phyloP scores from a whole-genome alignment of 306 rosid species.

The Quercus engelmannii region DNA sequence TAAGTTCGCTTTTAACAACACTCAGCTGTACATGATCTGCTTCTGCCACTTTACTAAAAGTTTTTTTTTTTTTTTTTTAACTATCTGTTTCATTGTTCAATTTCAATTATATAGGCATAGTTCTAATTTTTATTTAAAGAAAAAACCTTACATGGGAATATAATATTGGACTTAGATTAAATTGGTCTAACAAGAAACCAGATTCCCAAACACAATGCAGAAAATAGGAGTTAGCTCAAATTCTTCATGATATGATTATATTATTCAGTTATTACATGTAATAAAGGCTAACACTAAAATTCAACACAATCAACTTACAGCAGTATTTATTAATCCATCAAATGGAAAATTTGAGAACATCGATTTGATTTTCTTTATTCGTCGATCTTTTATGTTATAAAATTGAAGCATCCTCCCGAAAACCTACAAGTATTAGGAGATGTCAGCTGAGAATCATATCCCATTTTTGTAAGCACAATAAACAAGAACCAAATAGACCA shows the following conservation, averaged over 20 bases:
- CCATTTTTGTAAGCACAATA: slow-evolving; percentile 10
- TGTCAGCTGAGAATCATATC: slow-evolving; percentile 10
- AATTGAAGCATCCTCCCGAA: slow-evolving; percentile 64
- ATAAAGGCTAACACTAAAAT: background rate
- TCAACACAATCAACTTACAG: slow-evolving; percentile 56
- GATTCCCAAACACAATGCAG: background rate
- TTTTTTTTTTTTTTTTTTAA: too few relatives aligned
- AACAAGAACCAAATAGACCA: background rate
- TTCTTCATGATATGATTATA: background rate
- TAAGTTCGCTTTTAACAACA: too few relatives aligned
- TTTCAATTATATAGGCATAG: background rate
- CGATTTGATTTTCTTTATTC: slow-evolving; percentile 18
- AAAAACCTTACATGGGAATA: background rate
- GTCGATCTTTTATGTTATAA: slow-evolving; percentile 26
- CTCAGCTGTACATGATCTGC: too few relatives aligned
- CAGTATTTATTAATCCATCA: slow-evolving; percentile 68
- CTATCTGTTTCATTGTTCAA: too few relatives aligned
- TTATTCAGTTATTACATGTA: background rate
- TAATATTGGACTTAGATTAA: background rate
- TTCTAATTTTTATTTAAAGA: background rate
- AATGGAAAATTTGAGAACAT: slow-evolving; percentile 60
- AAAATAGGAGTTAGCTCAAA: background rate
- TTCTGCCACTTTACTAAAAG: too few relatives aligned
- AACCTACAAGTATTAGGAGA: slow-evolving; percentile 52
- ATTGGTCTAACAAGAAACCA: background rate